These are phyloP conservation scores for Westerdykella ornata DNA, from an alignment of 2,329 filamentous ascomycete species.

Conservation along the genomic window DNA sequence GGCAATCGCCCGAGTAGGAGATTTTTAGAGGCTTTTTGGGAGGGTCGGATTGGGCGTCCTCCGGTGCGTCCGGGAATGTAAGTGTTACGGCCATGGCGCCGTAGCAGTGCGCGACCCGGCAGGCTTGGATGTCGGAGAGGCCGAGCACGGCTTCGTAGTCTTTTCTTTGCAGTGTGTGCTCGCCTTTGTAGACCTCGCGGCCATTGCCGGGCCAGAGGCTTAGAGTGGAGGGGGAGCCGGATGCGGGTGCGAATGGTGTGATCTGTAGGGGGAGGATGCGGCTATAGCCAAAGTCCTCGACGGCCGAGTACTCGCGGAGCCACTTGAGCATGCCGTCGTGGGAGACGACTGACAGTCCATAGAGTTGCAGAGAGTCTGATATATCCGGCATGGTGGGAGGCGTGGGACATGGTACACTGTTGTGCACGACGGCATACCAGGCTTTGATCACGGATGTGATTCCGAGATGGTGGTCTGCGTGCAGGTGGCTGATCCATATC, in stretches of 20 bases:
- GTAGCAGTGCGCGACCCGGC: constrained; percentile 69
- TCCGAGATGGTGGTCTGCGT: constrained; percentile 93
- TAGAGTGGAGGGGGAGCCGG: constrained; percentile 21
- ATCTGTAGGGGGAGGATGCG: constrained; percentile 49
- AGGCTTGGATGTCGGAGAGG: constrained; percentile 60
- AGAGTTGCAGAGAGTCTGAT: constrained; percentile 5
- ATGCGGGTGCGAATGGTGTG: constrained; percentile 20
- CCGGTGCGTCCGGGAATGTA: constrained; percentile 56
- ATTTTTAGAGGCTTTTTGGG: constrained; percentile 61
- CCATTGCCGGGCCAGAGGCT: not conserved
- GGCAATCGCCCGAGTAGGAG: constrained; percentile 90
- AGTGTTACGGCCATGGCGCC: constrained; percentile 70
- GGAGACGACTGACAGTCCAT: constrained; percentile 52
- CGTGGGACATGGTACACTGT: constrained; percentile 22
- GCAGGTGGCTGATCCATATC: constrained; percentile 91
- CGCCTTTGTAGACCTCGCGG: not conserved
- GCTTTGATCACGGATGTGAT: constrained; percentile 72
- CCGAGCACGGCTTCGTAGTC: constrained; percentile 49
- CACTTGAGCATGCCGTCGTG: constrained; percentile 66
- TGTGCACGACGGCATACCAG: constrained; percentile 60
- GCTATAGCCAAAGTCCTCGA: constrained; percentile 71
- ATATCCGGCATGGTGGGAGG: constrained; percentile 28
- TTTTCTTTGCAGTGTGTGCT: constrained; percentile 8
- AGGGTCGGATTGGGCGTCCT: constrained; percentile 8
- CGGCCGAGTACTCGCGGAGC: constrained; percentile 68